phyloP scores from a whole-genome alignment of 2,329 filamentous ascomycete species.

The Mariannaea sp. region DNA sequence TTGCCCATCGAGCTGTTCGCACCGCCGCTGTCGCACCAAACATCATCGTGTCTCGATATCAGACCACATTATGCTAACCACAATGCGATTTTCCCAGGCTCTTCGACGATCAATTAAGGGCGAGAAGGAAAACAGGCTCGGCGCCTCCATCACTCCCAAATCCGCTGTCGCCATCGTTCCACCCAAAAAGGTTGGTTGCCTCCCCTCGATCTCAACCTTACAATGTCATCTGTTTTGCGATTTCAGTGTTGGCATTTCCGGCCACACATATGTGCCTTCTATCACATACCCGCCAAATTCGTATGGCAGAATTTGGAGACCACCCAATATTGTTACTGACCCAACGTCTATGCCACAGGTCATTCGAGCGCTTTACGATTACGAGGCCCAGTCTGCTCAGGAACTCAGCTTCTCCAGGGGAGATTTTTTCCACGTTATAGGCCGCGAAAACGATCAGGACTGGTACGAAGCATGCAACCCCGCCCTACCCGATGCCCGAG shows the following conservation, averaged over 20 bases:
- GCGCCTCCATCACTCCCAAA: conserved; percentile 78
- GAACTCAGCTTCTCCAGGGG: conserved; percentile 91
- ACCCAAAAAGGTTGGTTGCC: conserved; percentile 79
- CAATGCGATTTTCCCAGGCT: conserved; percentile 62
- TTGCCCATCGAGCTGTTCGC: conserved; percentile 11
- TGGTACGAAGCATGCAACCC: conserved; percentile 99
- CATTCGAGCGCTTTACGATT: conserved; percentile 95
- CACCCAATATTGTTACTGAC: conserved; percentile 28
- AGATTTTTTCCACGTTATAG: conserved; percentile 98
- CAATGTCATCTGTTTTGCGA: conserved; percentile 1
- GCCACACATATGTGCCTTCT: conserved; percentile 15
- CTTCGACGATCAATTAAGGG: conserved; percentile 89
- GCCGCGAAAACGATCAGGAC: conserved; percentile 88
- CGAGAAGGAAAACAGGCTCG: conserved; percentile 76
- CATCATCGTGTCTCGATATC: conserved; percentile 22
- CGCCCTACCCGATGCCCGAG: conserved; percentile 80
- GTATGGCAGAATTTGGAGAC: conserved; percentile 18
- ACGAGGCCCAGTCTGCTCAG: conserved; percentile 74
- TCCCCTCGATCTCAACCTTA: conserved; percentile 17
- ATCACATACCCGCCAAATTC: conserved; percentile 24
- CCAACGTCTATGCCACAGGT: conserved; percentile 61
- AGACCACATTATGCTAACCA: conserved; percentile 45
- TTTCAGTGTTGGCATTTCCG: conserved; percentile 27
- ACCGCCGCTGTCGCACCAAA: conserved; percentile 17
- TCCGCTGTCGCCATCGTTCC: conserved; percentile 87